Evolutionary conservation across 129 eudicot species (phyloP).

Genomic region (Pittosporum tobira): DNA sequence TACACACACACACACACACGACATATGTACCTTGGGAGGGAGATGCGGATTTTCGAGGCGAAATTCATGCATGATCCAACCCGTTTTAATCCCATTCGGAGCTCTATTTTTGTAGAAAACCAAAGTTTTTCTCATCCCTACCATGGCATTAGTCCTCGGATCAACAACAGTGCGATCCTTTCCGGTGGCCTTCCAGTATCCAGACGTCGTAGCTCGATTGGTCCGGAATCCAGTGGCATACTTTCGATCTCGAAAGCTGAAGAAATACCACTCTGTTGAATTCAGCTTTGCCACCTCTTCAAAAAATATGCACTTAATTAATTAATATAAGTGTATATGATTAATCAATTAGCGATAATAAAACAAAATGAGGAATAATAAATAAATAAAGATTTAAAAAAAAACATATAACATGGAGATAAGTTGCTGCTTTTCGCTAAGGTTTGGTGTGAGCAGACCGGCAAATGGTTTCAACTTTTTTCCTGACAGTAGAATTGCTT

Average conservation of each 20-base stretch:
- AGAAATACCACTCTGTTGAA: conserved; percentile 92
- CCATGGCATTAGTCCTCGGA: conserved; percentile 35
- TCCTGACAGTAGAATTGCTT: too few species aligned
- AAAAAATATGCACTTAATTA: not conserved
- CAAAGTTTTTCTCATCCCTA: conserved; percentile 91
- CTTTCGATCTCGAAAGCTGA: conserved; percentile 91
- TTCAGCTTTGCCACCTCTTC: conserved; percentile 81
- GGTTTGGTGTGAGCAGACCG: too few species aligned
- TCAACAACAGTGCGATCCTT: conserved; percentile 67
- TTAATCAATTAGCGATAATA: too few species aligned
- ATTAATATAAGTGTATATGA: too few species aligned
- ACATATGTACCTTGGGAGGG: conserved; percentile 98
- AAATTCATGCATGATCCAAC: conserved; percentile 99
- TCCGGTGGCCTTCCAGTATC: conserved; percentile 97
- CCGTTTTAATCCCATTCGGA: conserved; percentile 92
- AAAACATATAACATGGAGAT: too few species aligned
- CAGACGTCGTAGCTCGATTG: conserved; percentile 72
- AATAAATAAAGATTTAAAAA: too few species aligned
- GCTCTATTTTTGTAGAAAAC: conserved; percentile 92
- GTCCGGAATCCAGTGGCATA: conserved; percentile 85
- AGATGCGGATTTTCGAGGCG: conserved; percentile 69
- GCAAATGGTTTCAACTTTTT: too few species aligned
- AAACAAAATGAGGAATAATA: too few species aligned
- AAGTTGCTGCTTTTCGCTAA: too few species aligned
- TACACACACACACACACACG: too few species aligned